phyloP scores from a whole-genome alignment of 1,284 basidiomycete species.

The Rhizoctonia solani region DNA sequence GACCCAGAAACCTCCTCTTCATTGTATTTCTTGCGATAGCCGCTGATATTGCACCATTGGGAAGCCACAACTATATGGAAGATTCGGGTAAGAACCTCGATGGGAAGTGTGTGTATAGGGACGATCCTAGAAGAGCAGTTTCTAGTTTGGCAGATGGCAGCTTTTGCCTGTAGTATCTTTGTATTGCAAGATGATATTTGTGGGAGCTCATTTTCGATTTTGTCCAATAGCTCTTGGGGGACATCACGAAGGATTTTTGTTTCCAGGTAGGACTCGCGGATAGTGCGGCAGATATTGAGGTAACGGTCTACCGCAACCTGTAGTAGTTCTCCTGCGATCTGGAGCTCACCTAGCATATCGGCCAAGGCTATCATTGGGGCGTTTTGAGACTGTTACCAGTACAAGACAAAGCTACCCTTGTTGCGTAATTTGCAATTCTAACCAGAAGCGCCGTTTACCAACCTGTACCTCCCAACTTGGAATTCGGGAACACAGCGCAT shows the following conservation, averaged over 20 bases:
- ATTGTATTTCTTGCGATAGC: neutral
- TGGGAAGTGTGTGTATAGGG: neutral
- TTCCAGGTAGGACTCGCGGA: neutral
- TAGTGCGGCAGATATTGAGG: neutral
- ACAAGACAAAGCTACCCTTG: too few relatives aligned
- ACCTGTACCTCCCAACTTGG: too few relatives aligned
- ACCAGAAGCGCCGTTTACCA: too few relatives aligned
- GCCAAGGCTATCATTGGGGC: too few relatives aligned
- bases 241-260: neutral
- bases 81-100: neutral
- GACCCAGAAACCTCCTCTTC: too few relatives aligned
- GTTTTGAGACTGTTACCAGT: too few relatives aligned
- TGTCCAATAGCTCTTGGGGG: neutral
- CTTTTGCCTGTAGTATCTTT: neutral
- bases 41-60: neutral
- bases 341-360: neutral
- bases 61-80: neutral
- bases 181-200: neutral
- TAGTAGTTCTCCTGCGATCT: neutral
- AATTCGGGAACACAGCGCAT: too few relatives aligned
- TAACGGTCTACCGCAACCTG: neutral
- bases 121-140: neutral
- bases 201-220: neutral
- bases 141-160: neutral
- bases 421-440: too few relatives aligned